Conservation (phyloP, 164 flowering plant species). For the Stephania cephalantha region DNA sequence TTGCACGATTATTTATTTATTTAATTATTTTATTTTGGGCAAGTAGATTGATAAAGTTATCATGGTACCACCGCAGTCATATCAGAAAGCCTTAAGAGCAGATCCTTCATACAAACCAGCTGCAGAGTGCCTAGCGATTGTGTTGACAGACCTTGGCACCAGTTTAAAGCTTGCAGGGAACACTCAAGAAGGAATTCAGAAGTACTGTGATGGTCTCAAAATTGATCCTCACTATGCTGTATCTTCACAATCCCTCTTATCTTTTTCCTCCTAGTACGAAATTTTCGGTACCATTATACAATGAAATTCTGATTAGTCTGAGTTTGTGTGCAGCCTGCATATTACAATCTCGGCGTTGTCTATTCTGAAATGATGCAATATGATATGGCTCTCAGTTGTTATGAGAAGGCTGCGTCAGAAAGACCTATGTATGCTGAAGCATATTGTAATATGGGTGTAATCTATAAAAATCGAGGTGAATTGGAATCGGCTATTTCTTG, state of each 20-base stretch:
- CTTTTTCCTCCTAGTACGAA: conserved; percentile 5
- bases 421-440: conserved; percentile 99
- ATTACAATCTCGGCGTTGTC: conserved; percentile 97
- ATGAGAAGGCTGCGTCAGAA: conserved; percentile 92
- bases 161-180: conserved; percentile 97
- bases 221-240: conserved; percentile 95
- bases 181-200: conserved; percentile 92
- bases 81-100: conserved; percentile 79
- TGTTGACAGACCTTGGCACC: conserved; percentile 92
- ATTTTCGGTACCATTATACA: neutral
- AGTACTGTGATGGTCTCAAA: conserved; percentile 89
- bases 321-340: conserved; percentile 83
- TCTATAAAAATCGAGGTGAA: conserved; percentile 91
- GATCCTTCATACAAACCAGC: conserved; percentile 87
- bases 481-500: conserved; percentile 89
- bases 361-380: conserved; percentile 98
- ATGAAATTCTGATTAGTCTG: neutral
- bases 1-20: too few species aligned
- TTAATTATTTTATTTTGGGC: neutral
- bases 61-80: conserved; percentile 55
- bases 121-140: conserved; percentile 93
- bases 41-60: neutral
- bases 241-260: conserved; percentile 25
- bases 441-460: conserved; percentile 99
- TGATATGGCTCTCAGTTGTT: conserved; percentile 82